phyloP scores from a whole-genome alignment of 352 stramenopile species.

The Phytophthora foliorum region DNA sequence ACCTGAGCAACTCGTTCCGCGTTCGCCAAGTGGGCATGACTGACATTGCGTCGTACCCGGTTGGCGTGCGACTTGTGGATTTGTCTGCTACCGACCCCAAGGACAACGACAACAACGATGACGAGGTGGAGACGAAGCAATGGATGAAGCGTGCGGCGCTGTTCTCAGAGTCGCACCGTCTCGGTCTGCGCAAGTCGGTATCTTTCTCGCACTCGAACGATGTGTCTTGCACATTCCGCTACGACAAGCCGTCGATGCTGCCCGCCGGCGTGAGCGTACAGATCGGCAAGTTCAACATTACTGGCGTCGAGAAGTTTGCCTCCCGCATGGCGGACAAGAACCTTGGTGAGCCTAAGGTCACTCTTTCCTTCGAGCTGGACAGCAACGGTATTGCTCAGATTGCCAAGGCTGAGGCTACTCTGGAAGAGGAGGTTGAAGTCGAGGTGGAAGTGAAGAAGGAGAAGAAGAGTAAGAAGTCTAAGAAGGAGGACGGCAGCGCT shows the following conservation, averaged over 20 bases:
- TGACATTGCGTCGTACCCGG: slow-evolving; percentile 92
- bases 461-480: slow-evolving; percentile 65
- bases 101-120: slow-evolving; percentile 53
- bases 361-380: slow-evolving; percentile 95
- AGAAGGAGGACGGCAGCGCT: slow-evolving; percentile 47
- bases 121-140: slow-evolving; percentile 69
- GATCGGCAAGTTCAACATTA: slow-evolving; percentile 95
- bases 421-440: slow-evolving; percentile 88
- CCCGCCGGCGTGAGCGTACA: slow-evolving; percentile 70
- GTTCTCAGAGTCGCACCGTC: slow-evolving; percentile 86
- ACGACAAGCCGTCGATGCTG: slow-evolving; percentile 90
- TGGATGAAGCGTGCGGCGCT: slow-evolving; percentile 94
- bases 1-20: slow-evolving; percentile 96
- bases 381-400: slow-evolving; percentile 93
- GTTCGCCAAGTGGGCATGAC: slow-evolving; percentile 96
- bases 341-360: slow-evolving; percentile 93
- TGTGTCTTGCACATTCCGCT: slow-evolving; percentile 92
- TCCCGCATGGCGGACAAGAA: slow-evolving; percentile 92
- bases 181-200: slow-evolving; percentile 95
- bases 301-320: slow-evolving; percentile 92
- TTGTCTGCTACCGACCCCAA: slow-evolving; percentile 62
- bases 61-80: slow-evolving; percentile 90
- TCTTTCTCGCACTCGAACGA: slow-evolving; percentile 95
- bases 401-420: slow-evolving; percentile 93
- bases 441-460: slow-evolving; percentile 72